Evolutionary conservation across 1,139 yeast genomes (phyloP), one percentile per base, ranked within the genome.

Genomic region (Nakaseomyces bracarensis): DNA sequence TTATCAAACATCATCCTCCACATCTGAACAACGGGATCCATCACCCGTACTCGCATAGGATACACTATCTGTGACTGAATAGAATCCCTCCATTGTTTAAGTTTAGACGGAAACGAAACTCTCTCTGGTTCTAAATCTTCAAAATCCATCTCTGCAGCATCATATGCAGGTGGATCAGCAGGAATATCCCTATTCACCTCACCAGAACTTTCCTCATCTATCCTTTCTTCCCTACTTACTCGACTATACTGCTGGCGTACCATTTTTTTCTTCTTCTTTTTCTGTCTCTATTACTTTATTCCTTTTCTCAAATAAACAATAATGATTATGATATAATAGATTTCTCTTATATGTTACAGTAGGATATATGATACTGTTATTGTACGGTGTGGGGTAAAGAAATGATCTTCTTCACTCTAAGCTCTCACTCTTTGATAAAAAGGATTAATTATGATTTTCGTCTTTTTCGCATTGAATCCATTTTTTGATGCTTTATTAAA

Each of bases 1-100:
- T 70, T 69, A 36, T 65, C 60, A 4, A 58, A 69, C 47, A 63
- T 49, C 45, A 61, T 52, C 43, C 55, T 53, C 30, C 55, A 41
- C 3, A 57, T 5, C 27, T 49, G 52, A 3, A 49, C 55, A 21
- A 58, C 22, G 1, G 65, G 65, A 38, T 57, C 61, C 39, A 59
- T 41, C 4, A 60, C 46, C 8, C 50, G 50, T 21, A 48, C 46
- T 38, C 46, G 46, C 8, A 58, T 50, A 1, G 63, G 63, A 8
- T 37, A 35, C 2, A 57, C 43, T 8, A 60, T 43, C n/a, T 41
- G 21, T 3, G 29, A 11, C 2, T 22, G 14, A 3, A 35, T 35
- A 8, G 29, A 22, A 23, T 35, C 38, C 10, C 29, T 35, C 38
- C 28, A 35, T 18, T 22, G 38, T 10, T 23, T 22, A 21, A 23